Evolutionary conservation across 768 basidiomycete genomes (phyloP), one percentile per base, ranked within the genome.

Genomic region (Chiua virens): DNA sequence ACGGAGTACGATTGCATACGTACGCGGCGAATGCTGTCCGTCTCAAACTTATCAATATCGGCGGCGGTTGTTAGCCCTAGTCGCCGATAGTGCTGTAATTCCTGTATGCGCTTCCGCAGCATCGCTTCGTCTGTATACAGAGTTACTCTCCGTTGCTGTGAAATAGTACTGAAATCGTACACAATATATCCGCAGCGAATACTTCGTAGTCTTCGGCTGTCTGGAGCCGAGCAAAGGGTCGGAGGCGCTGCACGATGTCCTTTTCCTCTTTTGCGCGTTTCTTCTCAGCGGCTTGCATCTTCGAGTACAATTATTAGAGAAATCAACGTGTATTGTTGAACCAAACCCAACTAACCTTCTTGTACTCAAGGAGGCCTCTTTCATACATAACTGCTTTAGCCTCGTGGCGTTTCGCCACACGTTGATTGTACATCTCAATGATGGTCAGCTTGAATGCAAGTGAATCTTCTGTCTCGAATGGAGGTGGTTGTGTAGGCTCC

Each of bases 241-340:
- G 88, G 48, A 95, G 78, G 22, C 94, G 84, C 59, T 92, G 85
- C 21, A 93, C 70, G 49, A 98, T 86, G 55, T 98, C 97, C 57
- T 89, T 83, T 61, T 98, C 95, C 55, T 98, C 96, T 60, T 89
- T 86, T 8, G 81, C 80, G 17, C 92, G 78, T 66, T 97, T 98
- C 73, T 95, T 89, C 58, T 99, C 96, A 3, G 80, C 79, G 10
- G 91, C 89, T 78, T 89, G 86, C 75, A 93, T 88, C 96, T 97
- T 20, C 53, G 34, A 44, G 28, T 44, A 39, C 47, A 57, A 28
- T 32, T 54, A 48, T 57, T 23, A 49, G 28, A 47, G 44, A 15
- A 17, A 9, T 14, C 2, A 5, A n/a, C 18, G 14, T 6, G 14
- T 18, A 5, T 28, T 3, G 25, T 27, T 6, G n/a, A 25, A 14